Percentiles rank a stretch among this genome's conserved stretches.
phyloP scores from a whole-genome alignment of 148 eudicot species.

The Cornus controversa region DNA sequence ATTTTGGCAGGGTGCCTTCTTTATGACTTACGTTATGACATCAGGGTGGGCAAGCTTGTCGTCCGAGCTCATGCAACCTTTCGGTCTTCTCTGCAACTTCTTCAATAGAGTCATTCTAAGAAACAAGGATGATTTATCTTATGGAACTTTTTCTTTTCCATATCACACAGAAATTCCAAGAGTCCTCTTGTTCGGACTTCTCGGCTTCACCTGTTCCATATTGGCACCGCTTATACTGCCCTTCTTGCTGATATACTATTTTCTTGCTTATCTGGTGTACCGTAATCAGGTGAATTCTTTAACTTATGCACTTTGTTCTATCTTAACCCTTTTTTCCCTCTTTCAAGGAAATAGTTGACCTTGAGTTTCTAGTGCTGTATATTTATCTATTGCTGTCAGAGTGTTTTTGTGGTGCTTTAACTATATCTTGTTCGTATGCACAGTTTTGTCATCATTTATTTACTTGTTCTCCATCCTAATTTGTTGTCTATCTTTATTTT shows the following conservation, averaged over 20 bases:
- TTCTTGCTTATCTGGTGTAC: constrained; percentile 79
- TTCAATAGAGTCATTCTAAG: constrained; percentile 44
- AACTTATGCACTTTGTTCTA: background rate
- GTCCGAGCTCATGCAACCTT: constrained; percentile 79
- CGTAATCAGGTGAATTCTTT: constrained; percentile 75
- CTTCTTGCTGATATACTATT: constrained; percentile 77
- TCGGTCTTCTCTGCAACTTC: constrained; percentile 58
- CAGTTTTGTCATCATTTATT: too few relatives aligned
- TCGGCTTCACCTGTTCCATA: constrained; percentile 70
- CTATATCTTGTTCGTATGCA: background rate
- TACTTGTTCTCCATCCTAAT: too few relatives aligned
- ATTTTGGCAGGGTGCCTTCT: constrained; percentile 74
- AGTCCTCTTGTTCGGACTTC: constrained; percentile 71
- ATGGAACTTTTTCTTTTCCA: constrained; percentile 69
- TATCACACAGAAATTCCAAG: constrained; percentile 96
- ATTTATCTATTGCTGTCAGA: background rate
- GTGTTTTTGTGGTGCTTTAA: background rate
- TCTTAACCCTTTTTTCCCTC: background rate
- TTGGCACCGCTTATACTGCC: constrained; percentile 88
- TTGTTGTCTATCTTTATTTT: too few relatives aligned
- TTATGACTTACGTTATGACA: constrained; percentile 83
- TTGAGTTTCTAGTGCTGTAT: background rate
- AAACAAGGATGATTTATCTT: constrained; percentile 50
- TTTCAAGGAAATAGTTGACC: background rate
- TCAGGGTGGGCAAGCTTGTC: constrained; percentile 99